These are phyloP conservation scores for Nothophytophthora sp. DNA, from an alignment of 352 stramenopile genomes.

Conservation along the genomic window DNA sequence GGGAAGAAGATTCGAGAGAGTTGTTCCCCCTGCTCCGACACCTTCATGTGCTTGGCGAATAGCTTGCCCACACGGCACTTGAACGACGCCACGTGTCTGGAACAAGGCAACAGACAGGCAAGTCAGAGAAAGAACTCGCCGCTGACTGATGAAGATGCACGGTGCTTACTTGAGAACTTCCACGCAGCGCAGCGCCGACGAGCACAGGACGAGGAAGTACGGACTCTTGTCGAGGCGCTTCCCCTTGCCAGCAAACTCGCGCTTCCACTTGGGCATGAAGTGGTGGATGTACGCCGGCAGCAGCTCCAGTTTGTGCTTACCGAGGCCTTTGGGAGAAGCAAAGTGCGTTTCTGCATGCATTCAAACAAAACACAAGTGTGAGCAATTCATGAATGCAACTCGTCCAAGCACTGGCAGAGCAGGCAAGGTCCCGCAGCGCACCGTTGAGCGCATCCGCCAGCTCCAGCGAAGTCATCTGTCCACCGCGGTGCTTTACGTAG, in stretches of 20 bases:
- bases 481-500: slow-evolving; percentile 75
- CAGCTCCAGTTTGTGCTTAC: slow-evolving; percentile 80
- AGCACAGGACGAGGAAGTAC: slow-evolving; percentile 91
- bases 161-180: slow-evolving; percentile 94
- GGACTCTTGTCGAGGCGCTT: slow-evolving; percentile 89
- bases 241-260: slow-evolving; percentile 71
- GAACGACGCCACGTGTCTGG: slow-evolving; percentile 71
- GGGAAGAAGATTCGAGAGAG: slow-evolving; percentile 71
- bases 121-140: no score
- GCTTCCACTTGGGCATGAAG: slow-evolving; percentile 73
- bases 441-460: slow-evolving; percentile 77
- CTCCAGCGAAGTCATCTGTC: slow-evolving; percentile 83
- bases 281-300: slow-evolving; percentile 77
- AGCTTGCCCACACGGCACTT: slow-evolving; percentile 95
- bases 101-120: background rate
- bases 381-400: background rate
- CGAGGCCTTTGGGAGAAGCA: slow-evolving; percentile 51
- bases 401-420: background rate
- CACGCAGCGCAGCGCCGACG: slow-evolving; percentile 91
- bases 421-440: no score
- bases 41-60: slow-evolving; percentile 95
- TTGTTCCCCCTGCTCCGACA: slow-evolving; percentile 87
- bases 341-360: slow-evolving; percentile 64
- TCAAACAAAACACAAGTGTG: background rate
- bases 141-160: no score